Conservation (phyloP, 177 flowering plant species). For the Tripterygium wilfordii region DNA sequence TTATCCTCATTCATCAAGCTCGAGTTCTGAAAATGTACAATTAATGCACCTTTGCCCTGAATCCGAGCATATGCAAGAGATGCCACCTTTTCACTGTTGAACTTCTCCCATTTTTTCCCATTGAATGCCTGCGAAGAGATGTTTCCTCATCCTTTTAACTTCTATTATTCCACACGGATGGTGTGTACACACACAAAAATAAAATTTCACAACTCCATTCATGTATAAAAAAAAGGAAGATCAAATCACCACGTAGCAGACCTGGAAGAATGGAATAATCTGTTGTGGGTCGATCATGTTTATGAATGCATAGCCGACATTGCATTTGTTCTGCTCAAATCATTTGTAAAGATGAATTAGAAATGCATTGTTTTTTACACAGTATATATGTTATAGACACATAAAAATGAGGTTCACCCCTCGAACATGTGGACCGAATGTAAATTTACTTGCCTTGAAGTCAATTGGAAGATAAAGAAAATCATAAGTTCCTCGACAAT, state of each 20-base stretch:
- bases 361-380: too few species aligned
- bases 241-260: constrained; percentile 16
- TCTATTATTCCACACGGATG: too few species aligned
- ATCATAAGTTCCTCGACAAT: constrained; percentile 54
- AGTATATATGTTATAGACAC: too few species aligned
- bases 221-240: too few species aligned
- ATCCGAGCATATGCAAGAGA: constrained; percentile 66
- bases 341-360: too few species aligned
- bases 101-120: constrained; percentile 69
- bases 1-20: constrained; percentile 77
- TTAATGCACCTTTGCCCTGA: constrained; percentile 57
- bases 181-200: neutral
- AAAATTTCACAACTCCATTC: neutral
- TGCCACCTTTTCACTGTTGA: constrained; percentile 70
- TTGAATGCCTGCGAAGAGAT: constrained; percentile 41
- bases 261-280: constrained; percentile 55
- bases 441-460: constrained; percentile 44
- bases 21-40: constrained; percentile 64
- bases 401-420: too few species aligned
- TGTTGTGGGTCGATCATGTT: constrained; percentile 50
- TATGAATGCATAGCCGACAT: constrained; percentile 69
- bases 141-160: neutral
- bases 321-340: constrained; percentile 54
- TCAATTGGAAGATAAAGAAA: constrained; percentile 60
- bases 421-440: too few species aligned